Percentiles rank a stretch among this genome's conserved stretches.
These are phyloP conservation scores for Zizania latifolia DNA, from an alignment of 176 grass and related monocot species.

Conservation along the genomic window DNA sequence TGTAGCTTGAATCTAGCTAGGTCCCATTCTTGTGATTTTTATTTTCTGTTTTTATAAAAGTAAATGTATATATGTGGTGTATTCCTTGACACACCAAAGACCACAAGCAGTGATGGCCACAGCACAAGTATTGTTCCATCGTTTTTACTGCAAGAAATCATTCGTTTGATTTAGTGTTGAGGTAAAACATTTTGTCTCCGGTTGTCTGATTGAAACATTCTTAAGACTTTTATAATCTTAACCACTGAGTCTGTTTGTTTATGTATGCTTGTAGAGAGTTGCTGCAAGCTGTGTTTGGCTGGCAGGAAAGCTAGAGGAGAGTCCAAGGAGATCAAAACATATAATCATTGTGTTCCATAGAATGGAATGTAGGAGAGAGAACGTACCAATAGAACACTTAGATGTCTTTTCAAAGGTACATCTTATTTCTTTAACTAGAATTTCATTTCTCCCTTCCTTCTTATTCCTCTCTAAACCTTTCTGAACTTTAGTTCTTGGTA, in stretches of 20 bases:
- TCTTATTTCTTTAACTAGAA: constrained; percentile 18
- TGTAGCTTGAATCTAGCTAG: neutral
- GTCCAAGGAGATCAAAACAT: constrained; percentile 67
- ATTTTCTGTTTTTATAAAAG: neutral
- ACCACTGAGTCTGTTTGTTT: constrained; percentile 17
- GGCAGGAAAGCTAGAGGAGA: constrained; percentile 89
- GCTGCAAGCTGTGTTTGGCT: constrained; percentile 93
- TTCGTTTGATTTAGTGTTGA: constrained; percentile 88
- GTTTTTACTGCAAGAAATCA: constrained; percentile 94
- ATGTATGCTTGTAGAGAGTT: constrained; percentile 57
- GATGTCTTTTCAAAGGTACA: constrained; percentile 63
- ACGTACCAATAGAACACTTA: constrained; percentile 59
- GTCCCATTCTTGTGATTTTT: neutral
- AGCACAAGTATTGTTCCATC: constrained; percentile 86
- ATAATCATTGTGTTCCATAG: constrained; percentile 81
- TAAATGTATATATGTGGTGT: neutral
- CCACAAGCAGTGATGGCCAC: constrained; percentile 96
- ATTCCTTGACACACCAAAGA: constrained; percentile 50
- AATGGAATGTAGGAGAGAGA: constrained; percentile 79
- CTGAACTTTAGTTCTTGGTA: neutral
- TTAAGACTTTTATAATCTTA: neutral
- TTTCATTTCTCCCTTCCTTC: neutral
- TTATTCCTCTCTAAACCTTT: neutral
- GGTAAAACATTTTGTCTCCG: constrained; percentile 31
- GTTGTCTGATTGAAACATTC: neutral